Percentiles rank a stretch among this genome's conserved stretches.
Evolutionary conservation across 2,329 filamentous ascomycete genomes (phyloP).

Genomic region (Sporothrix brunneoviolacea): DNA sequence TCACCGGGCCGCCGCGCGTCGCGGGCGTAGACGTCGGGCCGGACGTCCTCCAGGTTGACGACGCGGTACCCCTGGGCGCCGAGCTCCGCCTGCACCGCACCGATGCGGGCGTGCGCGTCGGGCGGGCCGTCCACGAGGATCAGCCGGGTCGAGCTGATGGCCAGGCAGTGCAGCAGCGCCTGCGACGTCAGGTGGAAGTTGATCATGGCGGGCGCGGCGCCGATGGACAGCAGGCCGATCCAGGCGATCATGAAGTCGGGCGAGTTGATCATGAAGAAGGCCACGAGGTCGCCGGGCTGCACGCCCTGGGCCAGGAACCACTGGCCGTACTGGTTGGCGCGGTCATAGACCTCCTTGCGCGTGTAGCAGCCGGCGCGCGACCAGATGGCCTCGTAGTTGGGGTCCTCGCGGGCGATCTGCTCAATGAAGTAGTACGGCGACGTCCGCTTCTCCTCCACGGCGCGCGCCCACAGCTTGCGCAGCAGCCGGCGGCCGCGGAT

Average conservation of each 20-base stretch:
- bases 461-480: conserved; percentile 39
- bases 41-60: conserved; percentile 42
- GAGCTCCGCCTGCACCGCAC: conserved; percentile 49
- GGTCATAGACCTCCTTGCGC: conserved; percentile 48
- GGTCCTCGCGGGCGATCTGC: conserved; percentile 43
- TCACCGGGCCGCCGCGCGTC: conserved; percentile 41
- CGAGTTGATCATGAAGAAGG: conserved; percentile 61
- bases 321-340: conserved; percentile 53
- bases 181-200: conserved; percentile 62
- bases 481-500: conserved; percentile 38
- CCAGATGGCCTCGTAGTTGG: conserved; percentile 58
- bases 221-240: conserved; percentile 58
- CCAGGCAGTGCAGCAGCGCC: conserved; percentile 59
- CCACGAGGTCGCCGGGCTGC: conserved; percentile 53
- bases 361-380: conserved; percentile 55
- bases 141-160: conserved; percentile 48
- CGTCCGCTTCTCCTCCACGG: conserved; percentile 43
- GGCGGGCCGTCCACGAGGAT: conserved; percentile 53
- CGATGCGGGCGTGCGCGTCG: conserved; percentile 49
- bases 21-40: conserved; percentile 32
- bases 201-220: conserved; percentile 62
- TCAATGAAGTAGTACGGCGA: conserved; percentile 64
- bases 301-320: conserved; percentile 56
- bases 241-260: conserved; percentile 61
- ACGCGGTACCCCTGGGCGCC: conserved; percentile 45